Percentiles rank a stretch among this genome's conserved stretches.
Evolutionary conservation across 805 yeast genomes (phyloP).

Genomic region (Candida ascalaphidarum): DNA sequence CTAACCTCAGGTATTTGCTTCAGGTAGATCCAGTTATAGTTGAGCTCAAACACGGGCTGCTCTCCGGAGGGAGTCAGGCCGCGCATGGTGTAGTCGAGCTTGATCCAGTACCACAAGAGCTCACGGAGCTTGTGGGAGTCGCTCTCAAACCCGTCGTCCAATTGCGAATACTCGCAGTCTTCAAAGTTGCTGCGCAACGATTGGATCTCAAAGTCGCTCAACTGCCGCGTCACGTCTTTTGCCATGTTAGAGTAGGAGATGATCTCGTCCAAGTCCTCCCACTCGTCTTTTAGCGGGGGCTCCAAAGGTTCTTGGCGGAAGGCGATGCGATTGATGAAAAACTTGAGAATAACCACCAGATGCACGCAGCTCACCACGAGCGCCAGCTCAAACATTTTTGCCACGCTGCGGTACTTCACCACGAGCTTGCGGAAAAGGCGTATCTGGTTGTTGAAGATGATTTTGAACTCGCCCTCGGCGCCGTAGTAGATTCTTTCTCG

Average conservation of each 20-base stretch:
- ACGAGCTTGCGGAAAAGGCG: slow-evolving; percentile 21
- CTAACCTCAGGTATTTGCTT: slow-evolving; percentile 1
- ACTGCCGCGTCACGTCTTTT: background rate
- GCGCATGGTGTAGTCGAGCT: slow-evolving; percentile 10
- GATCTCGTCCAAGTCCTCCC: slow-evolving; percentile 3
- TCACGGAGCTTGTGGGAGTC: slow-evolving; percentile 21
- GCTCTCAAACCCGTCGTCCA: slow-evolving; percentile 1
- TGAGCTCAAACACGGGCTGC: slow-evolving; percentile 5
- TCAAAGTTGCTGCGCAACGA: slow-evolving; percentile 12
- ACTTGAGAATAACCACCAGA: slow-evolving; percentile 21
- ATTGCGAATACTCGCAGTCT: slow-evolving; percentile 14
- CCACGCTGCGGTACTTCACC: slow-evolving; percentile 8
- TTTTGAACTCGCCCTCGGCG: slow-evolving; percentile 5
- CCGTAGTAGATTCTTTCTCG: slow-evolving; percentile 2
- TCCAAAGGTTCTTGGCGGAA: too few relatives aligned
- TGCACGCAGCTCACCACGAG: slow-evolving; percentile 20
- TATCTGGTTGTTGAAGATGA: slow-evolving; percentile 22
- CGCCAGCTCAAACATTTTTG: slow-evolving; percentile 4
- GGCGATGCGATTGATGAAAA: slow-evolving; percentile 10
- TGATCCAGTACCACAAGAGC: slow-evolving; percentile 22
- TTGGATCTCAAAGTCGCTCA: slow-evolving; percentile 16
- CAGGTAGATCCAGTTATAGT: slow-evolving; percentile 5
- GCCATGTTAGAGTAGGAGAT: slow-evolving; percentile 2
- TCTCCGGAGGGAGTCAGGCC: slow-evolving; percentile 3
- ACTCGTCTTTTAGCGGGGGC: too few relatives aligned